Conservation (phyloP, 2,329 filamentous ascomycete genomes). For the Diaporthe ilicicola region DNA sequence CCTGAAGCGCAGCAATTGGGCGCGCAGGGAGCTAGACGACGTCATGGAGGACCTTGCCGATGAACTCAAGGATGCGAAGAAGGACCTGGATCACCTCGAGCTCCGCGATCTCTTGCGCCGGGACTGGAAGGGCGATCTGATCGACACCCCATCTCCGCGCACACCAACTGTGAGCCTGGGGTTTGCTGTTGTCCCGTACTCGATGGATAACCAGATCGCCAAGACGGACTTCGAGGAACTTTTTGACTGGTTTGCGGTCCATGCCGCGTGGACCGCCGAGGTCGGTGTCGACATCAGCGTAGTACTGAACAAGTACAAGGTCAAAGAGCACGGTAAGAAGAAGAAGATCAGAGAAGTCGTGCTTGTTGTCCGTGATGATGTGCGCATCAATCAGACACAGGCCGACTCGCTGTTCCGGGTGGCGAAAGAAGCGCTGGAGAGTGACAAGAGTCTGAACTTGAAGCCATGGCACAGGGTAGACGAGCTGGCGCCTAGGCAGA, state of each 20-base stretch:
- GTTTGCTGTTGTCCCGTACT: slow-evolving; percentile 55
- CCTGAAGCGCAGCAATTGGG: slow-evolving; percentile 52
- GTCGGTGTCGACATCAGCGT: slow-evolving; percentile 53
- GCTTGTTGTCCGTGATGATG: slow-evolving; percentile 52
- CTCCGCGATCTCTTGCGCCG: slow-evolving; percentile 54
- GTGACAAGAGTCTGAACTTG: slow-evolving; percentile 46
- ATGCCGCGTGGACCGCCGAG: slow-evolving; percentile 57
- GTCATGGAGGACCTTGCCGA: slow-evolving; percentile 53
- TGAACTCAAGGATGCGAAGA: slow-evolving; percentile 50
- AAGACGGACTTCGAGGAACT: slow-evolving; percentile 56
- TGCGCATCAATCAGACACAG: slow-evolving; percentile 52
- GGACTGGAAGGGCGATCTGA: slow-evolving; percentile 57
- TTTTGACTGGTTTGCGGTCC: slow-evolving; percentile 57
- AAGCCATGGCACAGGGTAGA: slow-evolving; percentile 52
- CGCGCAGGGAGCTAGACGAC: slow-evolving; percentile 45
- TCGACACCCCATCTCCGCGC: slow-evolving; percentile 52
- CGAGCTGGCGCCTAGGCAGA: slow-evolving; percentile 52
- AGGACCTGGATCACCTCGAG: slow-evolving; percentile 49
- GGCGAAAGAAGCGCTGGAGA: slow-evolving; percentile 51
- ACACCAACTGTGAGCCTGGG: slow-evolving; percentile 56
- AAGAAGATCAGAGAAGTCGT: slow-evolving; percentile 56
- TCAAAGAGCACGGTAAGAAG: slow-evolving; percentile 48
- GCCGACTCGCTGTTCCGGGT: slow-evolving; percentile 51
- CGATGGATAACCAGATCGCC: slow-evolving; percentile 53
- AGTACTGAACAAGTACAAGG: slow-evolving; percentile 55